Base-by-base conservation (phyloP, 2,329 filamentous ascomycete genomes). In the Teratosphaeria viscida region DNA sequence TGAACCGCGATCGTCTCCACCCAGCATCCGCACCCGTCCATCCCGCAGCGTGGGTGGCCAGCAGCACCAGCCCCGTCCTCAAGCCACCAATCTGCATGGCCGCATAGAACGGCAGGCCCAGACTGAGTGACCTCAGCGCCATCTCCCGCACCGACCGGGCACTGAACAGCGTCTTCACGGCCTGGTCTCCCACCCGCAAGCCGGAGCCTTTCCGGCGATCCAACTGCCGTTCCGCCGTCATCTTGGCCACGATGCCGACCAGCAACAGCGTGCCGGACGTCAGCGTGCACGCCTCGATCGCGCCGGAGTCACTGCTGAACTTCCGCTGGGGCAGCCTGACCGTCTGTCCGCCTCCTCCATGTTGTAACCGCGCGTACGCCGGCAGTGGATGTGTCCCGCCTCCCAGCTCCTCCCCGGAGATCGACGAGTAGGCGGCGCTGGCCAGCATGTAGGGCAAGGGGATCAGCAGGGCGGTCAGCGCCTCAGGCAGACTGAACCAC, bases 61-160 rank as follows among this genome's bases (percentile, higher is more conserved):
- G 70, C 32, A 84, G 63, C 2, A 78, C 63, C n/a, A 83, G 70
- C 11, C 79, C 79, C n/a, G 79, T 78, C 57, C 79, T 73, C 59
- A 79, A 75, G 12, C 79, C 81, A 8, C 82, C 82, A 12, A 85
- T 68, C 59, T 82, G 78, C 62, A 82, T 74, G 0, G 79, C 70
- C 8, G 82, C 80, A 66, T 82, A 85, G 65, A 83, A 80, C 0
- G 83, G 83, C 34, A 85, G 66, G 8, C 66, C 71, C 12, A 70
- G 62, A 52, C 64, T 64, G 32, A 70, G 19, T 1, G 63, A 54
- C 19, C 69, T 62, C n/a, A 63, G 29, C 14, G 64, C 62, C 60
- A 67, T 65, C 19, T 61, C 61, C 49, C 57, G 62, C 11, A 61
- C 49, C 8, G 66, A 56, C 6, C 56, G 35, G 2, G 55, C 19